Evolutionary conservation across 2,329 filamentous ascomycete species (phyloP).

Genomic region (Monosporascus sp.): DNA sequence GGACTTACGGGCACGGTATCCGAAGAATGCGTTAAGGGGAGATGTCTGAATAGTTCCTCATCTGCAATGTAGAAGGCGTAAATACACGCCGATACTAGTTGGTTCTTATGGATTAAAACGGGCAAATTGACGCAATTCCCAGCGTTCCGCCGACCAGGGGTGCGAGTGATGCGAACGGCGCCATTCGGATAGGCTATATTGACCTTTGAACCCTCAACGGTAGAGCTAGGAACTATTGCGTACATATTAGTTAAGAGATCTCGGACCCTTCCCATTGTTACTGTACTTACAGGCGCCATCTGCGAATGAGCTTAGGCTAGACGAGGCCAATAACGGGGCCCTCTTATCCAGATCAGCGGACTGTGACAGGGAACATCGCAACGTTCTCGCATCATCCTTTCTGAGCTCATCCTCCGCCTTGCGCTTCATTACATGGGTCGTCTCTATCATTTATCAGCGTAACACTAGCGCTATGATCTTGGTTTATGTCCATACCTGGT

Average conservation of each 20-base stretch:
- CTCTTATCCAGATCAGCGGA: neutral
- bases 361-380: neutral
- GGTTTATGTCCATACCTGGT: neutral
- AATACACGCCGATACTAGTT: constrained; percentile 18
- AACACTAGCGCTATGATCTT: neutral
- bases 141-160: constrained; percentile 12
- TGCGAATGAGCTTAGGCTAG: neutral
- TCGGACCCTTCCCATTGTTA: neutral
- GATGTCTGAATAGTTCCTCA: constrained; percentile 13
- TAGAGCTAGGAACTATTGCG: neutral
- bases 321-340: neutral
- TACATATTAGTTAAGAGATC: neutral
- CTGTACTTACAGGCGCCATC: neutral
- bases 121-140: constrained; percentile 19
- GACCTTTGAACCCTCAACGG: neutral
- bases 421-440: neutral
- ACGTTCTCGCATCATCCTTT: neutral
- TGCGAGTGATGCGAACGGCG: constrained; percentile 21
- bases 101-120: constrained; percentile 16
- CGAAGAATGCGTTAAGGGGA: constrained; percentile 10
- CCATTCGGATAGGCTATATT: constrained; percentile 16
- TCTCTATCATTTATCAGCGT: neutral
- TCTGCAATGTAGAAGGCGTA: constrained; percentile 19
- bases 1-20: constrained; percentile 12
- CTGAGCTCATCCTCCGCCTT: neutral